phyloP scores from a whole-genome alignment of 1,284 basidiomycete genomes.

The Fereydounia khargensis region DNA sequence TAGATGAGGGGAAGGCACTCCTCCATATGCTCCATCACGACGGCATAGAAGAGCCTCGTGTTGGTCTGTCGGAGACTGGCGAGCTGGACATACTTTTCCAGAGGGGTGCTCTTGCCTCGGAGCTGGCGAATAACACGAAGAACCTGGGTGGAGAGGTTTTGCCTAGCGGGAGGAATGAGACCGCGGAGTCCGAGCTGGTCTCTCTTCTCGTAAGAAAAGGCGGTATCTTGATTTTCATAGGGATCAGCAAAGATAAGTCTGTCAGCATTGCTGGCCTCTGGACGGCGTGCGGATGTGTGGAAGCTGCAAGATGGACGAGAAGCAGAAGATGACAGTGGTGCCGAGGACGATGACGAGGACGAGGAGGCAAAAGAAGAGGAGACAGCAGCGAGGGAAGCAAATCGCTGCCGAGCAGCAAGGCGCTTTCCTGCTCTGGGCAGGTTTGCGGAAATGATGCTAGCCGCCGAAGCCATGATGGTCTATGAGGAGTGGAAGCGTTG shows the following conservation, averaged over 20 bases:
- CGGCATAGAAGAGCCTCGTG: constrained; percentile 69
- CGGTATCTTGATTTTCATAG: constrained; percentile 60
- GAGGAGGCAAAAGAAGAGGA: neutral
- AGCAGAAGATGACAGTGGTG: too few relatives aligned
- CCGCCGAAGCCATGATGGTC: too few relatives aligned
- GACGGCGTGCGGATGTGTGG: constrained; percentile 2
- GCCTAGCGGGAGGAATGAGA: constrained; percentile 66
- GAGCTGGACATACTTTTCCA: constrained; percentile 81
- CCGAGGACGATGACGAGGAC: neutral
- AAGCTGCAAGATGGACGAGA: constrained; percentile 3
- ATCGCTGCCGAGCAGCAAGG: too few relatives aligned
- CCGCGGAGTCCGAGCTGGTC: constrained; percentile 70
- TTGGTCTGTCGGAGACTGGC: constrained; percentile 71
- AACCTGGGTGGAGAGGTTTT: constrained; percentile 63
- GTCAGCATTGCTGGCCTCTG: constrained; percentile 14
- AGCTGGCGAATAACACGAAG: constrained; percentile 69
- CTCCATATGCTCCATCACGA: constrained; percentile 65
- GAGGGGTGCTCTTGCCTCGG: constrained; percentile 66
- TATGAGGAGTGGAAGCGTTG: too few relatives aligned
- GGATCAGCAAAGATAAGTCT: constrained; percentile 23
- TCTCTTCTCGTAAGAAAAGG: constrained; percentile 69
- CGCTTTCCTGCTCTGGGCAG: too few relatives aligned
- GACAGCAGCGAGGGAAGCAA: neutral
- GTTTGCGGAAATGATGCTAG: too few relatives aligned
- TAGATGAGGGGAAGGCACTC: constrained; percentile 69